Conservation (phyloP, 2,329 filamentous ascomycete genomes). For the Sodiomyces alkalinus region DNA sequence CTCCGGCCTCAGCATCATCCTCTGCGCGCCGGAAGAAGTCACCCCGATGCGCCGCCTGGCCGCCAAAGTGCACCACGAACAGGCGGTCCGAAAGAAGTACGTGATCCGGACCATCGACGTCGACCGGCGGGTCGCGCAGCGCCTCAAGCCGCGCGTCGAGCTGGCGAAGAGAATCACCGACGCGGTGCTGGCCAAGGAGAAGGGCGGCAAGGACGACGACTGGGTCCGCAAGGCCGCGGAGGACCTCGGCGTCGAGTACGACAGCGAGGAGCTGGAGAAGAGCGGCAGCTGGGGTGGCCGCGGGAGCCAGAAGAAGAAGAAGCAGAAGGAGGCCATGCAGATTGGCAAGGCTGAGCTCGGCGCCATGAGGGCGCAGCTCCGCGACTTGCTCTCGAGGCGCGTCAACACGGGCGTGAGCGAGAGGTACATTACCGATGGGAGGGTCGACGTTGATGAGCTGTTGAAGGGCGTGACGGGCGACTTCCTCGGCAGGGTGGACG, state of each 20-base stretch:
- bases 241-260: conserved; percentile 86
- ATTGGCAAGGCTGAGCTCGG: conserved; percentile 62
- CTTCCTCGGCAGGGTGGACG: conserved; percentile 42
- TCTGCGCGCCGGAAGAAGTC: conserved; percentile 87
- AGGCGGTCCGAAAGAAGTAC: conserved; percentile 32
- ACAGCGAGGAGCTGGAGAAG: conserved; percentile 68
- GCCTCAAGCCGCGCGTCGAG: conserved; percentile 61
- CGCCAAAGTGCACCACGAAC: conserved; percentile 66
- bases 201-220: conserved; percentile 66
- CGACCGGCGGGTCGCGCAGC: conserved; percentile 61
- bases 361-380: conserved; percentile 55
- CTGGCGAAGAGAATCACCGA: conserved; percentile 85
- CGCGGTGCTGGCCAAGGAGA: conserved; percentile 70
- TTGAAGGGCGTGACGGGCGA: conserved; percentile 47
- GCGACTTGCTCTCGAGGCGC: conserved; percentile 51
- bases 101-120: conserved; percentile 71
- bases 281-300: conserved; percentile 48
- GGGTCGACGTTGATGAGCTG: conserved; percentile 69
- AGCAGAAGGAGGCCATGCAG: conserved; percentile 53
- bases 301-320: conserved; percentile 57
- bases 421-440: conserved; percentile 67
- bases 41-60: conserved; percentile 69
- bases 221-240: conserved; percentile 77
- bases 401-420: conserved; percentile 83
- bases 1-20: conserved; percentile 66